Evolutionary conservation across 2,329 filamentous ascomycete species (phyloP).

Genomic region (Emydomyces testavorans): DNA sequence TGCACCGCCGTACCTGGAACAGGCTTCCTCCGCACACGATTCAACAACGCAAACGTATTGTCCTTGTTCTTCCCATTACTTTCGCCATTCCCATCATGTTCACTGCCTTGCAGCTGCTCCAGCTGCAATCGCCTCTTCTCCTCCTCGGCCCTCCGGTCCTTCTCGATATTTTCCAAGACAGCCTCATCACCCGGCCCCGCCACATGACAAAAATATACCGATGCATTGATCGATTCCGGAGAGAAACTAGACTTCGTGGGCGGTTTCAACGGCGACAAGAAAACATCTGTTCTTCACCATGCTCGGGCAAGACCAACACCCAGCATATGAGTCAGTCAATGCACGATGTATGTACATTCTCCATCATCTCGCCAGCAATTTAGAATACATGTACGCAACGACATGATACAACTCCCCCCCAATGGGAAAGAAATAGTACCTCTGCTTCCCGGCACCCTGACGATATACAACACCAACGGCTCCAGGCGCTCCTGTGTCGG

Average conservation of each 20-base stretch:
- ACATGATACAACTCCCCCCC: too few relatives aligned
- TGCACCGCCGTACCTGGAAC: constrained; percentile 20
- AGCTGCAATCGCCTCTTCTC: constrained; percentile 4
- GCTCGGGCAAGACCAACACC: constrained; percentile 8
- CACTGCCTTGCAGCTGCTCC: not conserved
- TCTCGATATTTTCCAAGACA: constrained; percentile 31
- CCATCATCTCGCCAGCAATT: constrained; percentile 14
- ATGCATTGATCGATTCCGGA: constrained; percentile 71
- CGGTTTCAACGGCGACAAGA: constrained; percentile 83
- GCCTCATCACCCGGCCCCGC: constrained; percentile 49
- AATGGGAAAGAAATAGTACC: constrained; percentile 42
- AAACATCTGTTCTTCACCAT: constrained; percentile 58
- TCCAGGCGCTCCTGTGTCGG: constrained; percentile 57
- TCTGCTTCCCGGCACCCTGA: constrained; percentile 80
- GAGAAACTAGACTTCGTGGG: constrained; percentile 73
- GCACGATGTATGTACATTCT: not conserved
- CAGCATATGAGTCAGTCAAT: constrained; percentile 5
- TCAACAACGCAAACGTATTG: constrained; percentile 22
- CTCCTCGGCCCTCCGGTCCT: constrained; percentile 20
- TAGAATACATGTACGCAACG: not conserved
- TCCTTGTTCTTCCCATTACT: not conserved
- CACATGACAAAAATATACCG: constrained; percentile 83
- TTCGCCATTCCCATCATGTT: not conserved
- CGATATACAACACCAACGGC: constrained; percentile 77
- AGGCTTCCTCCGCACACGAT: constrained; percentile 32